Percentiles rank a stretch among this genome's conserved stretches.
Evolutionary conservation across 2,329 filamentous ascomycete species (phyloP).

Genomic region (Myriosclerotinia curreyana): DNA sequence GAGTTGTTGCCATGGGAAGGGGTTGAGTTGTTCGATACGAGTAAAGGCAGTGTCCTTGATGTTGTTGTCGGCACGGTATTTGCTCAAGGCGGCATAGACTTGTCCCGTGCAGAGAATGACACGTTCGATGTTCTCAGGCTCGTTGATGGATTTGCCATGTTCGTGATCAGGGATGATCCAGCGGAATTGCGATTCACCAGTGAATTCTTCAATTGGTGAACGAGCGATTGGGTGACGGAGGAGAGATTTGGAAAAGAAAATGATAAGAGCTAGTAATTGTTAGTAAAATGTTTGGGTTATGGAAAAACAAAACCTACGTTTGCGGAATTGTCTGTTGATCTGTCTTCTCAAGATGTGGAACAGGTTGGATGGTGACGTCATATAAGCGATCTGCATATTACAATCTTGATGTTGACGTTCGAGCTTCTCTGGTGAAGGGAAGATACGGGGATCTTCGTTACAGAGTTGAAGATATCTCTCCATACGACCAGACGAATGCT

Average conservation of each 20-base stretch:
- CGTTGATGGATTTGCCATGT: conserved; percentile 73
- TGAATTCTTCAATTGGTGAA: conserved; percentile 87
- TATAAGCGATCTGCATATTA: conserved; percentile 98
- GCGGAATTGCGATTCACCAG: conserved; percentile 85
- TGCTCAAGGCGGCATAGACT: conserved; percentile 85
- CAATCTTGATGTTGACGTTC: conserved; percentile 98
- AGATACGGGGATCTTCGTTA: conserved; percentile 95
- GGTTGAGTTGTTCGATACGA: conserved; percentile 94
- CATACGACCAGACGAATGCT: conserved; percentile 96
- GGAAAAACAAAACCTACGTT: conserved; percentile 63
- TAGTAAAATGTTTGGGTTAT: conserved; percentile 24
- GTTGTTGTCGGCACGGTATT: conserved; percentile 83
- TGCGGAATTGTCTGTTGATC: conserved; percentile 99
- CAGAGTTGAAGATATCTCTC: conserved; percentile 96
- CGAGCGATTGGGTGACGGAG: conserved; percentile 91
- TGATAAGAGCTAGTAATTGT: conserved; percentile 66
- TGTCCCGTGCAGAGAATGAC: conserved; percentile 94
- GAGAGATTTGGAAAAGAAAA: conserved; percentile 98
- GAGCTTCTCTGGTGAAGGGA: conserved; percentile 83
- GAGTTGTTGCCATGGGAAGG: conserved; percentile 97
- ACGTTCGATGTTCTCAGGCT: conserved; percentile 84
- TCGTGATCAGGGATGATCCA: conserved; percentile 94
- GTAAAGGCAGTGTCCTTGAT: conserved; percentile 91
- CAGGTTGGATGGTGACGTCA: conserved; percentile 92
- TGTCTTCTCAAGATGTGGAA: conserved; percentile 97